Base-by-base conservation (phyloP, 345 rosid species). In the Cardiospermum halicacabum region DNA sequence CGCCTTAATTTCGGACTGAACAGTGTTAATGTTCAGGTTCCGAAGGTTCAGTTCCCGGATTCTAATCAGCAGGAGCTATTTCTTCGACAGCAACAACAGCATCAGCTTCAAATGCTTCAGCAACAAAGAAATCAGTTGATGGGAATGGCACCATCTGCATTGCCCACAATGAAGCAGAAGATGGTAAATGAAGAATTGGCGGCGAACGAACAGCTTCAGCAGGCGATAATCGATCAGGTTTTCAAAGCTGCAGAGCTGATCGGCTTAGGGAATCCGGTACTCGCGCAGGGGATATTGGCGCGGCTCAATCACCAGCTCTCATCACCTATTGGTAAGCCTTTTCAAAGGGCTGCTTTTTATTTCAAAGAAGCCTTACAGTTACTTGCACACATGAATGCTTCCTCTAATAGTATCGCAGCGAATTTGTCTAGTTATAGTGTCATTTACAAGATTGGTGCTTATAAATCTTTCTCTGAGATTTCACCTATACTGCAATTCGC, bases 241-340 rank as follows among this genome's bases (percentile, higher is more conserved):
- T 85, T 82, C 79, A 83, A 86, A 82, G 88, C 94, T 48, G 85
- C 93, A 74, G 98, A 92, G 82, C 86, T 92, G 64, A 84, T 92
- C 73, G 93, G 82, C 77, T 76, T 89, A 45, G 87, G 88, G 72
- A 83, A 92, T 62, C 77, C 74, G 78, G 72, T 72, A 74, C 97
- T 77, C 96, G 99, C 99, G 89, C 97, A 91, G 81, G 99, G 82
- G 97, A 94, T 94, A 94, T 94, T 94, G 99, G 99, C 99, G 97
- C 99, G 99, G 97, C 99, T 94, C 97, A 94, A 94, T 94, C 99
- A 94, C 78, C 96, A 87, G 87, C 97, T 94, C 87, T 85, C 81
- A n/a, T n/a, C n/a, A 60, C 86, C 82, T 37, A 45, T 75, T 2
- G 93, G 96, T 58, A 92, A 78, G 77, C 97, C 98, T 74, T 80